Percentiles rank a stretch among this genome's conserved stretches.
These are phyloP conservation scores for Melastoma malabathricum DNA, from an alignment of 345 rosid genomes.

Conservation along the genomic window DNA sequence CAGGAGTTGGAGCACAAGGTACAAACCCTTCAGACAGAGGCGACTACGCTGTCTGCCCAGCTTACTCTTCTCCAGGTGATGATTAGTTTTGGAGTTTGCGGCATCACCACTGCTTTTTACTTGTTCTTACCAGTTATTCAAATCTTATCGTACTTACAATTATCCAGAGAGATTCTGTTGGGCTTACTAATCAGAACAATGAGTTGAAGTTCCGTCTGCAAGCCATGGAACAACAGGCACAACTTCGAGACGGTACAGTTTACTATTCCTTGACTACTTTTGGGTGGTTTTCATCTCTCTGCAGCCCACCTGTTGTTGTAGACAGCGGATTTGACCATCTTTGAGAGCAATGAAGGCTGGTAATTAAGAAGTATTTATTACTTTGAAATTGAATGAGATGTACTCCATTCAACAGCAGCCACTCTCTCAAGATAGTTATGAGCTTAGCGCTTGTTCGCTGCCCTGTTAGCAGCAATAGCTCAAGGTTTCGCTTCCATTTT, in stretches of 20 bases:
- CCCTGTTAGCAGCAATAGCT: too few relatives aligned
- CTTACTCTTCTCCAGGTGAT: conserved; percentile 59
- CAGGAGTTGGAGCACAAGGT: conserved; percentile 75
- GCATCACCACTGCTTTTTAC: too few relatives aligned
- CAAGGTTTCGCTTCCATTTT: too few relatives aligned
- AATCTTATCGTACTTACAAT: conserved; percentile 5
- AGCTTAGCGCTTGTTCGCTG: too few relatives aligned
- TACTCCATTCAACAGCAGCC: too few relatives aligned
- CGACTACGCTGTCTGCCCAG: conserved; percentile 77
- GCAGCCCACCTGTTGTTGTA: background rate
- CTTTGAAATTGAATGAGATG: too few relatives aligned
- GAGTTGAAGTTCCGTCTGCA: conserved; percentile 91
- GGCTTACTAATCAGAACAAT: conserved; percentile 82
- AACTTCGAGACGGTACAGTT: conserved; percentile 72
- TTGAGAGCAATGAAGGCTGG: background rate
- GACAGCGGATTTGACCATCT: background rate
- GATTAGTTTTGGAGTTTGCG: too few relatives aligned
- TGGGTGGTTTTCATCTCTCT: background rate
- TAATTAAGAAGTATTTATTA: background rate
- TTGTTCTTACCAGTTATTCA: too few relatives aligned
- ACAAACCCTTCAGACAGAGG: conserved; percentile 72
- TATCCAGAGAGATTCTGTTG: conserved; percentile 76
- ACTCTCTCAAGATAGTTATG: too few relatives aligned
- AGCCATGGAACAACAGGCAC: conserved; percentile 97
- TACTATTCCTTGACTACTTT: background rate